Evolutionary conservation across 2,329 filamentous ascomycete genomes (phyloP).

Genomic region (Trichoderma koningii): DNA sequence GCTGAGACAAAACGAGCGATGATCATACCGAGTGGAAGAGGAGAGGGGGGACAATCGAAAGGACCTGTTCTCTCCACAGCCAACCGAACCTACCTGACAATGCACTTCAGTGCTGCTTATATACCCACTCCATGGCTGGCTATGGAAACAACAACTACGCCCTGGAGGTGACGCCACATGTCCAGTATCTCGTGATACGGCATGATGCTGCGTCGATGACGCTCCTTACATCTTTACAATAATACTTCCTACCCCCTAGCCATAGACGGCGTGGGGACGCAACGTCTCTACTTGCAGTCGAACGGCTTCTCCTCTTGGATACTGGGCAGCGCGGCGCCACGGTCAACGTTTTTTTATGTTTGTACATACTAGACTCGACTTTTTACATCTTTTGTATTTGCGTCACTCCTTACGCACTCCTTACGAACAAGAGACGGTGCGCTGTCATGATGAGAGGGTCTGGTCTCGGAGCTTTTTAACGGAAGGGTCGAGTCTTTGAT

Average conservation of each 20-base stretch:
- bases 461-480: neutral
- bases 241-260: conserved; percentile 9
- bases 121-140: conserved; percentile 13
- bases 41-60: neutral
- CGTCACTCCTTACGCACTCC: neutral
- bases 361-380: conserved; percentile 13
- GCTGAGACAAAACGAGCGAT: neutral
- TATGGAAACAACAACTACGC: conserved; percentile 17
- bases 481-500: neutral
- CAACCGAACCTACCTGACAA: neutral
- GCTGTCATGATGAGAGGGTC: conserved; percentile 1
- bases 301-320: conserved; percentile 1
- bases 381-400: neutral
- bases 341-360: conserved; percentile 24
- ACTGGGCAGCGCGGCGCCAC: conserved; percentile 31
- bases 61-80: neutral
- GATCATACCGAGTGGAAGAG: neutral
- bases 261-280: conserved; percentile 2
- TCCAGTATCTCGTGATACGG: conserved; percentile 7
- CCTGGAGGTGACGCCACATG: conserved; percentile 23
- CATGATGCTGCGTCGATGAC: conserved; percentile 7
- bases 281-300: conserved; percentile 15
- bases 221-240: conserved; percentile 8
- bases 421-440: neutral
- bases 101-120: neutral